Conservation (phyloP, 139 green algal species). For the Asterochloris erici region DNA sequence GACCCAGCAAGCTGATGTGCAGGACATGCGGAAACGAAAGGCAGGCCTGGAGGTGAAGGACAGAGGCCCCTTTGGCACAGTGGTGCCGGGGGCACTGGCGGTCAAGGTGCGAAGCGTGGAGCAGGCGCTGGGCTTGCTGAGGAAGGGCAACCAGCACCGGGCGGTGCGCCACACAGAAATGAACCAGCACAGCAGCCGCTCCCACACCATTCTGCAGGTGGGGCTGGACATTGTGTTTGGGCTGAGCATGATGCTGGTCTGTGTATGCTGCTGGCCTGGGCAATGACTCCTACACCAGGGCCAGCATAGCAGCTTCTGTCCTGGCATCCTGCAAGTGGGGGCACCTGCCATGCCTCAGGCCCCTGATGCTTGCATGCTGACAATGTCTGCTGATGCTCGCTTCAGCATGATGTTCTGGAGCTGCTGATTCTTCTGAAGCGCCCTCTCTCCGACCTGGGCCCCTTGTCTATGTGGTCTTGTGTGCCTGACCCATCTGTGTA, state of each 20-base stretch:
- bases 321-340: neutral
- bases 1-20: neutral
- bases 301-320: neutral
- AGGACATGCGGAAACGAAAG: conserved; percentile 37
- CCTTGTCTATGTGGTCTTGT: no score
- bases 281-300: neutral
- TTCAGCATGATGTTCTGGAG: neutral
- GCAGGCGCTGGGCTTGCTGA: conserved; percentile 38
- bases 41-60: conserved; percentile 52
- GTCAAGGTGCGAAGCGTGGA: conserved; percentile 46
- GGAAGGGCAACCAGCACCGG: conserved; percentile 23
- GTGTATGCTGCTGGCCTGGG: neutral
- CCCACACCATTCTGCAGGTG: conserved; percentile 62
- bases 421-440: no score
- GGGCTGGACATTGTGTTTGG: no score
- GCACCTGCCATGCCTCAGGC: neutral
- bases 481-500: no score
- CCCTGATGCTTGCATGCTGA: neutral
- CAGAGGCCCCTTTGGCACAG: conserved; percentile 31
- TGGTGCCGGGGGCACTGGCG: conserved; percentile 46
- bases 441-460: no score
- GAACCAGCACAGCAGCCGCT: conserved; percentile 58
- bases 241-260: neutral
- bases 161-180: conserved; percentile 53
- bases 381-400: neutral